Percentiles rank a stretch among this genome's conserved stretches.
Conservation (phyloP, 2,329 filamentous ascomycete genomes). For the Elsinoe necatrix region DNA sequence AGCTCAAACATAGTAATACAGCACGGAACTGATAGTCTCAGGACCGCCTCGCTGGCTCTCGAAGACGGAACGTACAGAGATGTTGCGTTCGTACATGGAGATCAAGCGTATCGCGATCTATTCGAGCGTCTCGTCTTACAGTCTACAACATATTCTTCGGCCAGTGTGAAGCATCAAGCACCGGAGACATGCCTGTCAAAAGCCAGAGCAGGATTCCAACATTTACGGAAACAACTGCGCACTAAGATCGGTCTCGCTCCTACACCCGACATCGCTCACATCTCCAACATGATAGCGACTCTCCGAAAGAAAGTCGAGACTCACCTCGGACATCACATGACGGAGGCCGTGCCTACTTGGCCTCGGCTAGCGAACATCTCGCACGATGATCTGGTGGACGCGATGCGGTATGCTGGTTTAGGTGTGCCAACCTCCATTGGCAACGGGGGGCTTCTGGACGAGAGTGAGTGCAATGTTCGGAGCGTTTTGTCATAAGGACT, state of each 20-base stretch:
- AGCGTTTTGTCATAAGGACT: not conserved
- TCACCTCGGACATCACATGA: not conserved
- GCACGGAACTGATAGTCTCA: not conserved
- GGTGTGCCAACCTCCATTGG: not conserved
- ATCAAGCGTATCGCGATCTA: not conserved
- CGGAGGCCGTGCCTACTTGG: not conserved
- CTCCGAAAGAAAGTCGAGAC: not conserved
- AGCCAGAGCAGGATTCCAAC: not conserved
- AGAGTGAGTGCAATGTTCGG: not conserved
- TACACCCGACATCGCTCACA: not conserved
- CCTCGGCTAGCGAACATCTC: not conserved
- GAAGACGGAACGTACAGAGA: not conserved
- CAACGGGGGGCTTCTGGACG: not conserved
- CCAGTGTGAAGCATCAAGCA: not conserved
- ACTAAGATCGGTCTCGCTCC: not conserved
- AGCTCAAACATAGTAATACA: not conserved
- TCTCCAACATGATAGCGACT: not conserved
- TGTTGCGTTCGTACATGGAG: constrained; percentile 1
- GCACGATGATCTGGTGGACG: not conserved
- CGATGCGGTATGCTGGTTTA: not conserved
- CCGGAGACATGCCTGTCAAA: not conserved
- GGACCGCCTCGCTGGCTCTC: not conserved
- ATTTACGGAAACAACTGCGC: not conserved
- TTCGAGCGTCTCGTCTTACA: not conserved
- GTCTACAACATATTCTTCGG: not conserved